Conservation (phyloP, 192 early-diverging fungal species). For the Nowakowskiella sp. region DNA sequence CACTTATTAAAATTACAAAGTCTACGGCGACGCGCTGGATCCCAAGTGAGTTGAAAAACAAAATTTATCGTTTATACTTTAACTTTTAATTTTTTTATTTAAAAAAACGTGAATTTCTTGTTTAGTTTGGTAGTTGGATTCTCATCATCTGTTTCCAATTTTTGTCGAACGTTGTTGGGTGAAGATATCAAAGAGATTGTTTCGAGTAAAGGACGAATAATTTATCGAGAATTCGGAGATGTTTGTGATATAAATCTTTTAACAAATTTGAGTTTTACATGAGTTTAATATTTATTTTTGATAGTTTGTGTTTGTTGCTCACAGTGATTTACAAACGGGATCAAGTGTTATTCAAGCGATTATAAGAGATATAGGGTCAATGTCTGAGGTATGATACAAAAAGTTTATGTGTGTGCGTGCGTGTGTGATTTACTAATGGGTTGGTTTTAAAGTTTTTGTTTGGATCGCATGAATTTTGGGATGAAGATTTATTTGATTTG, state of each 20-base stretch:
- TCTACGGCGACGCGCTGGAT: constrained; percentile 42
- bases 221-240: constrained; percentile 48
- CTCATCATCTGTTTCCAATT: constrained; percentile 52
- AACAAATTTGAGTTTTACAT: background rate
- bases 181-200: constrained; percentile 50
- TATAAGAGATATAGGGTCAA: constrained; percentile 40
- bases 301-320: constrained; percentile 51
- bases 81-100: background rate
- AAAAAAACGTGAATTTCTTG: background rate
- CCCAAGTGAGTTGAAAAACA: constrained; percentile 22
- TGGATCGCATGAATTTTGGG: constrained; percentile 46
- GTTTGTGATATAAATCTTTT: constrained; percentile 17
- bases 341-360: constrained; percentile 41
- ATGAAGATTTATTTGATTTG: constrained; percentile 52
- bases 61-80: background rate
- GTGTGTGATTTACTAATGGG: too few relatives aligned
- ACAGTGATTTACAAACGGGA: constrained; percentile 39
- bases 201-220: constrained; percentile 35
- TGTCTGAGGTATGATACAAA: constrained; percentile 50
- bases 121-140: constrained; percentile 49
- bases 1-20: constrained; percentile 12
- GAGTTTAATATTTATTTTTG: background rate
- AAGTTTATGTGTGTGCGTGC: too few relatives aligned
- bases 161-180: constrained; percentile 43
- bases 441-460: constrained; percentile 45